Percentiles rank a stretch among this genome's conserved stretches.
phyloP scores from a whole-genome alignment of 352 stramenopile species.

The Pythium scleroteichum region DNA sequence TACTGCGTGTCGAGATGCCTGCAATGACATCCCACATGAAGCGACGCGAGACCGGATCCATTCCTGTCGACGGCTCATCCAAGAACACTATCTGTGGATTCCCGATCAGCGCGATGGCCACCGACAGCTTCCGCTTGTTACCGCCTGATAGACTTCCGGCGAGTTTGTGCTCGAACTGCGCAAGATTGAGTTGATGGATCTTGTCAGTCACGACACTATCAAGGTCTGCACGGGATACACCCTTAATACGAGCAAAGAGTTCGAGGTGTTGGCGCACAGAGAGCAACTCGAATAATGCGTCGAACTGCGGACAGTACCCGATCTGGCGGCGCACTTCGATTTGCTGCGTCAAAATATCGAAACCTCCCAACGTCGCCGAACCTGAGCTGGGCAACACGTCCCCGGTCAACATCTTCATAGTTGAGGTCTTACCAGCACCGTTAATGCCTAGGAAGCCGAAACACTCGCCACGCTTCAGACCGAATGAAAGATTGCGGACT shows the following conservation, averaged over 20 bases:
- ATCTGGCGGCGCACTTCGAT: conserved; percentile 73
- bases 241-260: conserved; percentile 92
- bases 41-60: conserved; percentile 94
- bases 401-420: conserved; percentile 87
- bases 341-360: conserved; percentile 72
- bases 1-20: conserved; percentile 60
- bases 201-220: conserved; percentile 54
- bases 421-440: conserved; percentile 75
- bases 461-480: conserved; percentile 79
- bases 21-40: conserved; percentile 95
- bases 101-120: conserved; percentile 93
- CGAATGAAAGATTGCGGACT: conserved; percentile 70
- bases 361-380: conserved; percentile 52
- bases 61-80: conserved; percentile 92
- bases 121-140: conserved; percentile 93
- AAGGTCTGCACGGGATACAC: conserved; percentile 40
- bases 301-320: conserved; percentile 93
- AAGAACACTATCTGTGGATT: conserved; percentile 90
- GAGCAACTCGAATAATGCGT: conserved; percentile 82
- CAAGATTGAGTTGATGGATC: conserved; percentile 73
- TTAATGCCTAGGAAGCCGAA: conserved; percentile 92
- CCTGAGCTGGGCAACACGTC: conserved; percentile 66
- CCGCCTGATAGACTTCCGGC: conserved; percentile 70
- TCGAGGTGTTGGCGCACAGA: conserved; percentile 88
- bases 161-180: conserved; percentile 69